Base-by-base conservation (phyloP, 169 alveolate species). In the Plasmodium fragile region DNA sequence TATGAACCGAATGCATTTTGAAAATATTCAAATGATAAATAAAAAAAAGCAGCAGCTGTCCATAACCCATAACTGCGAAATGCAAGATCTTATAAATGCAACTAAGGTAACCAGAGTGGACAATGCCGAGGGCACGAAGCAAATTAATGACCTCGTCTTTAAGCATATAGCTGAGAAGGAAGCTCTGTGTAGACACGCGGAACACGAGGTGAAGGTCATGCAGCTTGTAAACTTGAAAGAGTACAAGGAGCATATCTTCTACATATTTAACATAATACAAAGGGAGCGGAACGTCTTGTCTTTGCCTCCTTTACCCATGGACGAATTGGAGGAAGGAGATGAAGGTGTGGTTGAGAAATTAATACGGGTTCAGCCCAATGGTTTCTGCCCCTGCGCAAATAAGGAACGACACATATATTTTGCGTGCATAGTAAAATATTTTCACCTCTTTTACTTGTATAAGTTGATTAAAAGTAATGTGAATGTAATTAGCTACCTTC, bases 161-260 rank as follows among this genome's bases (percentile, higher is more conserved):
- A 77, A 89, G 49, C 94, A 89, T 32, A 89, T 89, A 52, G 94
- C 94, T 5, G 94, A 89, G 49, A 89, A 89, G 82, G 72, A 79
- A 52, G 94, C 94, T 18, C 55, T 89, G 49, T 34, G 25, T 79
- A 89, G 94, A 65, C 94, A 89, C 72, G 81, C 82, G 8, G 91
- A 79, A 6, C 90, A 89, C 49, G 94, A 89, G 71, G 71, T 89
- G 52, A 89, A 79, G 25, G 52, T 77, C 18, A 79, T 89, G 82
- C 82, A 89, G 32, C 91, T 41, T 10, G 70, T 89, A 1, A 78
- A 89, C 49, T 39, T 89, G 45, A 77, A 69, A 79, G 91, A 89
- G 18, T 89, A 89, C 81, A 89, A 89, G 71, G 18, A 80, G 25
- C 81, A 89, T 65, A 89, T 89, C n/a, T 89, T 79, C 7, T 79